These are phyloP conservation scores for Phytopythium oedochilum DNA, from an alignment of 352 stramenopile genomes.

Conservation along the genomic window DNA sequence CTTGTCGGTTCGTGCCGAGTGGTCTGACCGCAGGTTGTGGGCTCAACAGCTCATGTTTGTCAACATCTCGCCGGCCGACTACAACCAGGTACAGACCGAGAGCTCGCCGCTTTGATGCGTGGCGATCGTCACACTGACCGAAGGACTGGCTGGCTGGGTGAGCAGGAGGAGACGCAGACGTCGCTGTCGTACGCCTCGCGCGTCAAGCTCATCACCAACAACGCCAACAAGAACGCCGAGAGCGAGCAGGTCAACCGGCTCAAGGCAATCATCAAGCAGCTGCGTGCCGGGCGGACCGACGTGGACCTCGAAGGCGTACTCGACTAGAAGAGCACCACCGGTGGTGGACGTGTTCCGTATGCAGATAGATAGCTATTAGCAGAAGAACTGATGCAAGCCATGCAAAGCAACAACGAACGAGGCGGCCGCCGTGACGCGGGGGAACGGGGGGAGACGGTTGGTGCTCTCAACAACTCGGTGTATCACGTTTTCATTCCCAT, in stretches of 20 bases:
- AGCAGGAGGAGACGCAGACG: slow-evolving; percentile 78
- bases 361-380: too few species aligned
- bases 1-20: too few species aligned
- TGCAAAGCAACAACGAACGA: slow-evolving; percentile 11
- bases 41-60: slow-evolving; percentile 81
- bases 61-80: slow-evolving; percentile 87
- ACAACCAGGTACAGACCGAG: slow-evolving; percentile 63
- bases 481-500: slow-evolving; percentile 61
- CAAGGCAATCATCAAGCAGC: slow-evolving; percentile 81
- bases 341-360: too few species aligned
- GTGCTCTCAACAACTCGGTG: slow-evolving; percentile 87
- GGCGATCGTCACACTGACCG: slow-evolving; percentile 1
- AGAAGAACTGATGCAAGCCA: too few species aligned
- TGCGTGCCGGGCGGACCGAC: slow-evolving; percentile 57
- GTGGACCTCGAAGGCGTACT: slow-evolving; percentile 66
- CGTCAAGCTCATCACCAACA: slow-evolving; percentile 89
- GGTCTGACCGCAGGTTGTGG: not conserved
- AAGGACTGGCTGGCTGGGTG: not conserved
- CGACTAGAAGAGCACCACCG: slow-evolving; percentile 32
- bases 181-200: slow-evolving; percentile 78
- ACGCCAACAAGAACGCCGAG: slow-evolving; percentile 82
- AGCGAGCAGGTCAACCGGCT: slow-evolving; percentile 79
- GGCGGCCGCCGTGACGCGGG: not conserved
- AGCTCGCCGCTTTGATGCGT: too few species aligned
- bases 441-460: too few species aligned